Conservation (phyloP, 78 protist genomes). For the Speleostelium caveatum region DNA sequence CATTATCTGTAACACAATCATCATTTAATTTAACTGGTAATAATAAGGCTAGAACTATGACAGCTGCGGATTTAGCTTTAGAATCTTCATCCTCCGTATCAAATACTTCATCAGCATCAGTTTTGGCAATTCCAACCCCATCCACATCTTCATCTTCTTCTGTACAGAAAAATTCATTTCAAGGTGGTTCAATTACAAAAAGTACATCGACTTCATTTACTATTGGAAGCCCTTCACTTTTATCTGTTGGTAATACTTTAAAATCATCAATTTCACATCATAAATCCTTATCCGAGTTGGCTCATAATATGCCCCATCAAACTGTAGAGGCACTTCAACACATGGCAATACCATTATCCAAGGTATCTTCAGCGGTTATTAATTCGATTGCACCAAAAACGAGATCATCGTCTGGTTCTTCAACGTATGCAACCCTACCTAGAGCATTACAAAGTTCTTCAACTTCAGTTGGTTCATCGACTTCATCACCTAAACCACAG, state of each 20-base stretch:
- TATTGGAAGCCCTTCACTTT: constrained; percentile 19
- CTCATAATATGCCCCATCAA: neutral
- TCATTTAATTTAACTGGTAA: too few species aligned
- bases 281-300: constrained; percentile 31
- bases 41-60: constrained; percentile 29
- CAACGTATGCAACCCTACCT: neutral
- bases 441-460: neutral
- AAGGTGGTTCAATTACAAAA: constrained; percentile 33
- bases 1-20: too few species aligned
- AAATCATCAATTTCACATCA: constrained; percentile 40
- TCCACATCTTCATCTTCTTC: neutral
- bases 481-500: neutral
- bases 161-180: neutral
- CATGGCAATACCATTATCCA: neutral
- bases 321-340: neutral
- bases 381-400: neutral
- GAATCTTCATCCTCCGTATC: constrained; percentile 3
- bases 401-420: neutral
- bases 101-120: neutral
- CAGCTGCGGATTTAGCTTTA: constrained; percentile 25
- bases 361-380: neutral
- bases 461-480: neutral
- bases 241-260: neutral
- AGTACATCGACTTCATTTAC: constrained; percentile 67
- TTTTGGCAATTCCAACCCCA: neutral